These are phyloP conservation scores for Taiozyma sp. DNA, from an alignment of 1,139 yeast genomes.

Conservation along the genomic window DNA sequence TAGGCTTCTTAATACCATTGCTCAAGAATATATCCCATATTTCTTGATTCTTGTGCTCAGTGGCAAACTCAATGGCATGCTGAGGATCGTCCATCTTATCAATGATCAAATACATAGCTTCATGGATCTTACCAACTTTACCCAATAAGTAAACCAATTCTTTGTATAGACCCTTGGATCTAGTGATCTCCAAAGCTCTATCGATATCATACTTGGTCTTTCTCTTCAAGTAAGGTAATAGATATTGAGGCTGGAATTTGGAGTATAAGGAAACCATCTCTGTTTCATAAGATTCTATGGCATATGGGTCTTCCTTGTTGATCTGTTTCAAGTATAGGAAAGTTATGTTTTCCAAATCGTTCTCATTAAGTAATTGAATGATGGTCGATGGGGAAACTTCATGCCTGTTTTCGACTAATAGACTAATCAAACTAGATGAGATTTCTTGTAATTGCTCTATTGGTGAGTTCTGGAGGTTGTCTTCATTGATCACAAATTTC, in stretches of 20 bases:
- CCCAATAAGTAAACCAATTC: constrained; percentile 83
- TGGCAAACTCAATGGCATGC: constrained; percentile 78
- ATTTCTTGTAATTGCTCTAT: constrained; percentile 36
- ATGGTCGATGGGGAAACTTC: constrained; percentile 53
- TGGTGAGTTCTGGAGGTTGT: constrained; percentile 35
- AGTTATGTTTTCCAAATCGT: constrained; percentile 45
- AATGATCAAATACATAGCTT: constrained; percentile 72
- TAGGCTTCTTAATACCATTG: constrained; percentile 66
- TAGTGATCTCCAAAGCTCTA: constrained; percentile 61
- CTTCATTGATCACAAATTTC: constrained; percentile 36
- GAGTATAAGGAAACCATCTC: constrained; percentile 61
- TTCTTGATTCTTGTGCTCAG: constrained; percentile 62
- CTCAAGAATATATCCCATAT: constrained; percentile 74
- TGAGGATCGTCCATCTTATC: constrained; percentile 73
- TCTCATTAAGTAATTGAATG: constrained; percentile 38
- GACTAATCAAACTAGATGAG: constrained; percentile 41
- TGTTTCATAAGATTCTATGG: constrained; percentile 56
- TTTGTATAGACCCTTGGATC: constrained; percentile 42
- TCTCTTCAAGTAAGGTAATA: constrained; percentile 50
- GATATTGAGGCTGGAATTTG: constrained; percentile 45
- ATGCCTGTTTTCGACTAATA: constrained; percentile 60
- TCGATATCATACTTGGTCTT: constrained; percentile 58
- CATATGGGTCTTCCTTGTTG: constrained; percentile 45
- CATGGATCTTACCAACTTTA: constrained; percentile 71
- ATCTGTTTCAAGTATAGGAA: constrained; percentile 58